Evolutionary conservation across 2,329 filamentous ascomycete genomes (phyloP).

Genomic region (Cladosporium sp.): DNA sequence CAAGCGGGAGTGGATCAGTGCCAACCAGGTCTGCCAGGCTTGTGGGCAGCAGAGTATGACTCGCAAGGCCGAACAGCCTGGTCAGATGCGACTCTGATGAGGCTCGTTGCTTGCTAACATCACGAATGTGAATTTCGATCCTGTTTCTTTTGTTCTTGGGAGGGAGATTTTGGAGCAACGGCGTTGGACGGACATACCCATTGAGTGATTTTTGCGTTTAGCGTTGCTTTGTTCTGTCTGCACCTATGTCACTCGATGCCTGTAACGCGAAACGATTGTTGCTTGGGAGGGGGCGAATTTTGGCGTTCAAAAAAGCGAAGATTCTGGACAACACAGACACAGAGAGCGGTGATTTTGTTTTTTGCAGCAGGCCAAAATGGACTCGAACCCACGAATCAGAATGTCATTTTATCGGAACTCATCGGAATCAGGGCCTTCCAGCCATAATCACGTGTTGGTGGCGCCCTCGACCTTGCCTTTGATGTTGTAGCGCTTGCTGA

Average conservation of each 20-base stretch:
- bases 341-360: neutral
- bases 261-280: neutral
- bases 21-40: slow-evolving; percentile 54
- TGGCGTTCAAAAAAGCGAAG: neutral
- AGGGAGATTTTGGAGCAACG: slow-evolving; percentile 21
- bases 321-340: slow-evolving; percentile 4
- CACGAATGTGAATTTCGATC: neutral
- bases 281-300: slow-evolving; percentile 7
- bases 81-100: slow-evolving; percentile 8
- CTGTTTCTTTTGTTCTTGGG: slow-evolving; percentile 7
- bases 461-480: slow-evolving; percentile 57
- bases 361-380: neutral
- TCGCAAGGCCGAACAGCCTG: slow-evolving; percentile 29
- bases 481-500: slow-evolving; percentile 94
- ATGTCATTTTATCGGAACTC: neutral
- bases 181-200: slow-evolving; percentile 35
- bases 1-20: slow-evolving; percentile 58
- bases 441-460: slow-evolving; percentile 25
- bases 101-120: neutral
- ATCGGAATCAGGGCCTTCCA: neutral
- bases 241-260: neutral
- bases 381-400: neutral
- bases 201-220: slow-evolving; percentile 29
- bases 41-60: slow-evolving; percentile 32
- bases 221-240: neutral